Evolutionary conservation across 2,329 filamentous ascomycete genomes (phyloP), one percentile per base, ranked within the genome.

Genomic region (Sarocladium oryzae): DNA sequence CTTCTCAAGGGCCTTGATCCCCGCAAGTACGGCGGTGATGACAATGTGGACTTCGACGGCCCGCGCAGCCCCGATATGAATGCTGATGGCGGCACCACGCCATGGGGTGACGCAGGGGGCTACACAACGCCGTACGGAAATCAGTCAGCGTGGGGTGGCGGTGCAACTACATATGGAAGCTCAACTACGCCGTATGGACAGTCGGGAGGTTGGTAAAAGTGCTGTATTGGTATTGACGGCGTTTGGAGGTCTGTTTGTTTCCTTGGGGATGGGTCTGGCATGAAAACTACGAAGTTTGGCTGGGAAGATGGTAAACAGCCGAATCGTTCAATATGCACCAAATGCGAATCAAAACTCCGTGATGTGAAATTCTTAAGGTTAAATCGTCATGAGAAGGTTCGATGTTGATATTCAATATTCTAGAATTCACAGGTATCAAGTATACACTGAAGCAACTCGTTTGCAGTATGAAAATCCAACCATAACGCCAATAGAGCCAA

Each of bases 111-210:
- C 13, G 20, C 24, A 15, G 40, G 40, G 28, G 86, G 85, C 32
- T 88, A 81, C 63, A 84, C 81, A 9, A 88, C 86, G 8, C 83
- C 86, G 0, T 87, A 84, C 60, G 79, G 79, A 21, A 76, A 71
- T 49, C 73, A 77, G 54, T 86, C 79, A 61, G 73, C 80, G 16
- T 91, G 86, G 79, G 85, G 85, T 20, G 81, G 74, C 4, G 64
- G 59, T 24, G 59, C 64, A 4, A 72, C 70, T 4, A 69, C 70
- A 2, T 73, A 76, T 45, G 77, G 77, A 13, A 78, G 83, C 52
- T 84, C 82, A 37, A 62, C 66, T 41, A 68, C 67, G 24, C 70
- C 73, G 35, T 75, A 77, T 15, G 76, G 76, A n/a, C 69, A 73
- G 53, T 68, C 67, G 40, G 40, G 40, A 4, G 71, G 73, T 30